Evolutionary conservation across 1,284 basidiomycete species (phyloP).

Genomic region (Ustilago vetiveriae): DNA sequence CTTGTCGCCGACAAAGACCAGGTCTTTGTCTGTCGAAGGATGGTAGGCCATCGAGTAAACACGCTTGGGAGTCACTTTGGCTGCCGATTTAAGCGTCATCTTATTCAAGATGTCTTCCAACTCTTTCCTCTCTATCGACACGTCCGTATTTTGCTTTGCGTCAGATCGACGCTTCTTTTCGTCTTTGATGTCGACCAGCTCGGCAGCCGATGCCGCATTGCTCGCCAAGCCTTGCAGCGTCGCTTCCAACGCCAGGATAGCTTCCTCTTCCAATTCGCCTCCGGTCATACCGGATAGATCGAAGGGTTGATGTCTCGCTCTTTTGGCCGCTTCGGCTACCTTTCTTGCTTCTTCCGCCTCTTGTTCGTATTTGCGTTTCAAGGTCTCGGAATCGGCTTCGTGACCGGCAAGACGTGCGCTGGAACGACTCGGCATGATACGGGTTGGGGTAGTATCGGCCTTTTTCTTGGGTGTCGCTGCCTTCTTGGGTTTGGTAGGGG

Average conservation of each 20-base stretch:
- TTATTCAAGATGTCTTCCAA: conserved; percentile 48
- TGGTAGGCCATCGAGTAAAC: conserved; percentile 62
- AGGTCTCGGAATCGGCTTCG: conserved; percentile 52
- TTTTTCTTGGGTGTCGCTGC: conserved; percentile 34
- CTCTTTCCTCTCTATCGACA: conserved; percentile 22
- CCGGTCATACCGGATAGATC: conserved; percentile 47
- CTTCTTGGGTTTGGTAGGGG: conserved; percentile 34
- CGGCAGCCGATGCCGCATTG: conserved; percentile 18
- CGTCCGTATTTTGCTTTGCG: conserved; percentile 3
- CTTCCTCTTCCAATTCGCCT: conserved; percentile 33
- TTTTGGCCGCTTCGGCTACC: conserved; percentile 45
- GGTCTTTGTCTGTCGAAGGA: conserved; percentile 55
- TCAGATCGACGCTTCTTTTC: conserved; percentile 18
- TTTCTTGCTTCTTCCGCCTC: conserved; percentile 46
- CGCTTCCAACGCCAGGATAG: conserved; percentile 29
- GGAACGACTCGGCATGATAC: conserved; percentile 40
- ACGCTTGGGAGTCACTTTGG: conserved; percentile 55
- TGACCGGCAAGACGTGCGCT: conserved; percentile 52
- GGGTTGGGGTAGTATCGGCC: conserved; percentile 15
- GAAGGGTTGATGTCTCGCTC: conserved; percentile 52
- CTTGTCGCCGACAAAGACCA: conserved; percentile 64
- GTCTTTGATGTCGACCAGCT: conserved; percentile 38
- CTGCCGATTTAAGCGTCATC: conserved; percentile 53
- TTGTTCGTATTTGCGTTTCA: conserved; percentile 54
- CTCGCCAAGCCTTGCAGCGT: conserved; percentile 24